Base-by-base conservation (phyloP, 257 asterid genomes). In the Lycium ferocissimum region DNA sequence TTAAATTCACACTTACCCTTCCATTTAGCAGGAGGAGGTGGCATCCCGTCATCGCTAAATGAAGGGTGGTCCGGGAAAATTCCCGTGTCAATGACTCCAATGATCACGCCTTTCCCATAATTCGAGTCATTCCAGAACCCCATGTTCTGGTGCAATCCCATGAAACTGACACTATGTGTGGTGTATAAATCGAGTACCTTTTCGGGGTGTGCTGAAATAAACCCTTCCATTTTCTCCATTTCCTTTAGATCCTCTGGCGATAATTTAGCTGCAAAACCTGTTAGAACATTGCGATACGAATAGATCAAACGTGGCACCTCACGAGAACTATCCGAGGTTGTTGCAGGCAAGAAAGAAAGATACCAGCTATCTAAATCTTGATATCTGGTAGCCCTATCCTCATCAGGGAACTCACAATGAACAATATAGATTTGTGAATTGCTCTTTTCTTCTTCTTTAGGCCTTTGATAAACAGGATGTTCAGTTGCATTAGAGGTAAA, bases 71-170 rank as follows among this genome's bases (percentile, higher is more conserved):
- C 81, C 0, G 89, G 86, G 0, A 75, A 2, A 33, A 89, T 69
- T 35, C 91, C 90, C 1, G 83, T 73, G 85, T 89, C 91, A 8
- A 89, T 4, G 3, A 89, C 86, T 11, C 89, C 89, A 13, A 87
- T 87, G 13, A 87, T 87, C 79, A 86, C 86, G 26, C 87, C 89
- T 61, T 86, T 54, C 37, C 91, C 89, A 22, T 84, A 86, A 37
- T 85, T 79, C 12, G 88, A 76, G 66, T 38, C 65, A 0, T 73
- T 13, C 91, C 91, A 88, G 18, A 62, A 1, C 7, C 87, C 86
- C 17, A 18, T 6, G 49, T 67, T 75, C 63, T 33, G 87, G 37
- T 81, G 10, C 61, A 86, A 79, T 14, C 89, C 89, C 2, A 84
- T 5, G 40, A 87, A 87, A 8, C n/a, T 18, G 4, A 80, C 82